Evolutionary conservation across 768 basidiomycete species (phyloP).

Genomic region (Xerocomellus amylosporus): DNA sequence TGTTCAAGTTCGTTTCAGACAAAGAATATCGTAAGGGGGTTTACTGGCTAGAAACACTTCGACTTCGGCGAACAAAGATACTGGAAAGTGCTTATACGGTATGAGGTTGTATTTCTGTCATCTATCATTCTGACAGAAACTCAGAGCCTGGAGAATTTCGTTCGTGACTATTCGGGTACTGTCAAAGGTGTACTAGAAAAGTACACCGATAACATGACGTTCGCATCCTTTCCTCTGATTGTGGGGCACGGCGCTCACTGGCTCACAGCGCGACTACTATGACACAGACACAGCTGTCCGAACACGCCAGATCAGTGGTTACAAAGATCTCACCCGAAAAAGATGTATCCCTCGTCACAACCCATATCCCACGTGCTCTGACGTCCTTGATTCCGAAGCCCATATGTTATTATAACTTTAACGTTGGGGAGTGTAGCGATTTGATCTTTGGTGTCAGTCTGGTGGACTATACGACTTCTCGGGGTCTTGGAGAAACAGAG

Average conservation of each 20-base stretch:
- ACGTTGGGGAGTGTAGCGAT: constrained; percentile 83
- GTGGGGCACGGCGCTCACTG: not conserved
- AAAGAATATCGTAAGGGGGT: constrained; percentile 88
- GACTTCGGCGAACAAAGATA: constrained; percentile 78
- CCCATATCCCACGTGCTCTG: constrained; percentile 59
- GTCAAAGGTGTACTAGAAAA: constrained; percentile 63
- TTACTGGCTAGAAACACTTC: constrained; percentile 89
- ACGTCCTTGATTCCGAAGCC: constrained; percentile 67
- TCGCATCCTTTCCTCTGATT: constrained; percentile 3
- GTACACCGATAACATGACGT: constrained; percentile 80
- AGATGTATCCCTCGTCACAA: constrained; percentile 59
- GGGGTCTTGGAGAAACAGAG: constrained; percentile 67
- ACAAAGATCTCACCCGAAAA: constrained; percentile 66
- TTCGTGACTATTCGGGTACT: constrained; percentile 63
- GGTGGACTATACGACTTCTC: constrained; percentile 84
- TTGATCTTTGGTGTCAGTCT: constrained; percentile 87
- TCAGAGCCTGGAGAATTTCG: constrained; percentile 79
- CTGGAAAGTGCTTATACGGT: constrained; percentile 81
- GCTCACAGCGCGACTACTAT: constrained; percentile 65
- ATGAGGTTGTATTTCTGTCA: constrained; percentile 15
- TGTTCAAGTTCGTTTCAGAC: constrained; percentile 44
- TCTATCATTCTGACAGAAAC: constrained; percentile 10
- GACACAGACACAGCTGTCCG: constrained; percentile 72
- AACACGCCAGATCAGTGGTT: constrained; percentile 59
- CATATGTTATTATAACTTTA: constrained; percentile 70